These are phyloP conservation scores for Termitomyces sp. DNA, from an alignment of 768 basidiomycete species.

Conservation along the genomic window DNA sequence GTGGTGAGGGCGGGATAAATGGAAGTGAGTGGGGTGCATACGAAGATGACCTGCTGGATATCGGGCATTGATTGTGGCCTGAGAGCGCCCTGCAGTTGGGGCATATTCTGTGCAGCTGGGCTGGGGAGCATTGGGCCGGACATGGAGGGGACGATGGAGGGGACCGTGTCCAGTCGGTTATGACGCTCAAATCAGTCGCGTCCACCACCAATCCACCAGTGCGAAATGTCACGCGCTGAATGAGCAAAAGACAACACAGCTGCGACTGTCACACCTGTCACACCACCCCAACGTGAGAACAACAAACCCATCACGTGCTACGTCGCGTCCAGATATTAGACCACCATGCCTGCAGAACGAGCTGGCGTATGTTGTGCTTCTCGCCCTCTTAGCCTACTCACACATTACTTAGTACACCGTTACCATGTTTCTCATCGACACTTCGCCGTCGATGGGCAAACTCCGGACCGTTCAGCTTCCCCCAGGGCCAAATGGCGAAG, in stretches of 20 bases:
- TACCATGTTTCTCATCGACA: slow-evolving; percentile 86
- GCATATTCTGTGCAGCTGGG: slow-evolving; percentile 26
- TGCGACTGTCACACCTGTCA: slow-evolving; percentile 17
- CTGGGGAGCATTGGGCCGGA: slow-evolving; percentile 36
- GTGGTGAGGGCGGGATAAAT: slow-evolving; percentile 10
- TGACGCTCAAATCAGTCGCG: slow-evolving; percentile 20
- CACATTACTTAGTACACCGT: slow-evolving; percentile 59
- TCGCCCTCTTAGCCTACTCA: slow-evolving; percentile 9
- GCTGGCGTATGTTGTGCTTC: slow-evolving; percentile 56
- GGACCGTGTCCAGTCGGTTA: slow-evolving; percentile 7
- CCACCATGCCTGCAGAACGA: slow-evolving; percentile 70
- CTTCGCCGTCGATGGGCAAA: slow-evolving; percentile 81
- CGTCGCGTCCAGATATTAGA: slow-evolving; percentile 25
- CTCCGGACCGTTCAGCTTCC: slow-evolving; percentile 51
- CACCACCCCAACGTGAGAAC: slow-evolving; percentile 16
- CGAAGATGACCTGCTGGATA: slow-evolving; percentile 38
- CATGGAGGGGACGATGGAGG: slow-evolving; percentile 19
- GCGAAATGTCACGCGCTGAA: slow-evolving; percentile 25
- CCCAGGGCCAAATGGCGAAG: slow-evolving; percentile 44
- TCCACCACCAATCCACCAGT: slow-evolving; percentile 15
- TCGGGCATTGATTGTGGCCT: slow-evolving; percentile 27
- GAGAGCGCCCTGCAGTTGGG: slow-evolving; percentile 19
- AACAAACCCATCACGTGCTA: slow-evolving; percentile 23
- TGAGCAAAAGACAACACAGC: slow-evolving; percentile 26
- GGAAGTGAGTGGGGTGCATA: slow-evolving; percentile 19